These are phyloP conservation scores for Talaromyces sp. DNA, from an alignment of 2,329 filamentous ascomycete species.

Conservation along the genomic window DNA sequence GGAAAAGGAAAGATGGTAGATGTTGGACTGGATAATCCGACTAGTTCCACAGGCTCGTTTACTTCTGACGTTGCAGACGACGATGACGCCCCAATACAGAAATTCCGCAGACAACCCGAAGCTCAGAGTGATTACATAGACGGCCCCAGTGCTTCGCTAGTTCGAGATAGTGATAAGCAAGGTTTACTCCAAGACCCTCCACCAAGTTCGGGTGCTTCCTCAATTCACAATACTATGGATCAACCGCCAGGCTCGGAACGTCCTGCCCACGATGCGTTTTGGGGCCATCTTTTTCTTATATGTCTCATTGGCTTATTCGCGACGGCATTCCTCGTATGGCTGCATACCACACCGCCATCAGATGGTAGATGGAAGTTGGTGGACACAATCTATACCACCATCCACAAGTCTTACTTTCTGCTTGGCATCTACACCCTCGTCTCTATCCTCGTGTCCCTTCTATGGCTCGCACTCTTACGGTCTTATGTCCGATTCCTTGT, in stretches of 20 bases:
- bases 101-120: conserved; percentile 51
- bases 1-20: conserved; percentile 75
- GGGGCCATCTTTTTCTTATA: conserved; percentile 86
- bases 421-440: conserved; percentile 88
- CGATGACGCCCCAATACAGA: conserved; percentile 54
- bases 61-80: conserved; percentile 44
- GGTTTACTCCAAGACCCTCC: conserved; percentile 47
- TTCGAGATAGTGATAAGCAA: conserved; percentile 54
- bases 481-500: conserved; percentile 87
- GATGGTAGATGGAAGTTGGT: conserved; percentile 69
- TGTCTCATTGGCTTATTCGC: conserved; percentile 79
- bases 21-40: conserved; percentile 72
- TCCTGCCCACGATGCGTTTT: conserved; percentile 84
- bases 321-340: conserved; percentile 82
- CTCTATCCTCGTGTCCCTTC: conserved; percentile 79
- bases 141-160: conserved; percentile 47
- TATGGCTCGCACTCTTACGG: conserved; percentile 85
- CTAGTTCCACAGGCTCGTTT: conserved; percentile 46
- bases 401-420: conserved; percentile 83
- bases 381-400: conserved; percentile 89
- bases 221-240: conserved; percentile 58
- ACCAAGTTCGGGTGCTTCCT: conserved; percentile 52
- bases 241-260: conserved; percentile 62
- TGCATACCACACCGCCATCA: conserved; percentile 75
- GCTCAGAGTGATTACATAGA: conserved; percentile 38